A percentile compares a stretch with the other conserved stretches of the same genome.
phyloP scores from a whole-genome alignment of 2,329 filamentous ascomycete species.

The Cercospora canescens region DNA sequence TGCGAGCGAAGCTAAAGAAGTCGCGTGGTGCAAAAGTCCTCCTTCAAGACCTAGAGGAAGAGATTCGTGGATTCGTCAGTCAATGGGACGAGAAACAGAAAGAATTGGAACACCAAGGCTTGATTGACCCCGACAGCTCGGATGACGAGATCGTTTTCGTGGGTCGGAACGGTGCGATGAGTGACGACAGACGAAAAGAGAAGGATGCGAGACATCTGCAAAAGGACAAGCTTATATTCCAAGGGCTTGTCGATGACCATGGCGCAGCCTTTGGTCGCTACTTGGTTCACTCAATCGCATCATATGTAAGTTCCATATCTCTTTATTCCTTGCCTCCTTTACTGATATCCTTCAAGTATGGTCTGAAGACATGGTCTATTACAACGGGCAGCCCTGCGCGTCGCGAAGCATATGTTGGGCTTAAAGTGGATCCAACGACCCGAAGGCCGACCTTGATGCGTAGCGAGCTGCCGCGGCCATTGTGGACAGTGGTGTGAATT shows the following conservation, averaged over 20 bases:
- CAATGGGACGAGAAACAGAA: conserved; percentile 56
- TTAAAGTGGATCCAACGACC: conserved; percentile 53
- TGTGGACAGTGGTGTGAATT: conserved; percentile 58
- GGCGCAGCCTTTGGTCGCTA: conserved; percentile 84
- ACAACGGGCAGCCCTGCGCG: conserved; percentile 69
- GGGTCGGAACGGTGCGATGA: conserved; percentile 66
- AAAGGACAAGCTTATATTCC: conserved; percentile 73
- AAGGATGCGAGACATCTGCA: conserved; percentile 56
- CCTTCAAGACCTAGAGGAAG: conserved; percentile 80
- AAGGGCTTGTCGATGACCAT: conserved; percentile 73
- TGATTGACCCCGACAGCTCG: conserved; percentile 52
- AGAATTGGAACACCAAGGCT: conserved; percentile 47
- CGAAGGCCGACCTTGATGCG: conserved; percentile 34
- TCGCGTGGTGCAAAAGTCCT: conserved; percentile 74
- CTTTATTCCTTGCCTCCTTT: neutral
- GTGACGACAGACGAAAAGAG: conserved; percentile 56
- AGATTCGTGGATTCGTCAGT: conserved; percentile 73
- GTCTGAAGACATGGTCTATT: conserved; percentile 78
- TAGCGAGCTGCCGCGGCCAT: conserved; percentile 57
- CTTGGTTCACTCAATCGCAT: conserved; percentile 88
- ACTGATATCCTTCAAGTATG: conserved; percentile 56
- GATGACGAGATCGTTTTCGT: conserved; percentile 94
- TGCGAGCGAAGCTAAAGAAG: conserved; percentile 79
- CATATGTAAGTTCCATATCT: conserved; percentile 54
- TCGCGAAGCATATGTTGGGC: conserved; percentile 79